These are phyloP conservation scores for Candida montana DNA, from an alignment of 805 yeast genomes.

Conservation along the genomic window DNA sequence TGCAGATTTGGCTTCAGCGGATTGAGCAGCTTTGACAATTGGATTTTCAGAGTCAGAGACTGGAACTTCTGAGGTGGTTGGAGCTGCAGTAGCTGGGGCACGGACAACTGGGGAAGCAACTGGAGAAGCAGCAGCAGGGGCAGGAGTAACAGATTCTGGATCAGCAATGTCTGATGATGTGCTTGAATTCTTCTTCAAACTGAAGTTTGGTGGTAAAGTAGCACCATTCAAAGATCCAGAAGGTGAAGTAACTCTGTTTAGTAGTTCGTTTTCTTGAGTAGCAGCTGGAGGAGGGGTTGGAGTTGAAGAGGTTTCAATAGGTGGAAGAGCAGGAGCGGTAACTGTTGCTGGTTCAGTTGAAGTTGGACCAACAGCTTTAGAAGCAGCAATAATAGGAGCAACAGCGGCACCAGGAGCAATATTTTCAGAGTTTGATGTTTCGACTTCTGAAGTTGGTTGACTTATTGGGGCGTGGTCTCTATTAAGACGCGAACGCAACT, in stretches of 20 bases:
- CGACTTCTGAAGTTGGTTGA: not conserved
- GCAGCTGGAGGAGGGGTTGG: not conserved
- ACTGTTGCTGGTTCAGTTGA: not conserved
- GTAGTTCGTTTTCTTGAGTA: not conserved
- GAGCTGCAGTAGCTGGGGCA: no score
- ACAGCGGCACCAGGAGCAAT: not conserved
- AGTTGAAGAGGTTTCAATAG: not conserved
- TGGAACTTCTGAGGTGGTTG: no score
- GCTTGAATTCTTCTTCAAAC: conserved; percentile 15
- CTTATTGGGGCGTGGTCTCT: not conserved
- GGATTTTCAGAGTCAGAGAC: conserved; percentile 10
- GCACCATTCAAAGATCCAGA: conserved; percentile 13
- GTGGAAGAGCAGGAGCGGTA: not conserved
- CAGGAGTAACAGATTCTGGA: not conserved
- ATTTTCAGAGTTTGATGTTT: no score
- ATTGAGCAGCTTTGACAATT: conserved; percentile 8
- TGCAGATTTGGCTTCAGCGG: conserved; percentile 4
- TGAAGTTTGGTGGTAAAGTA: conserved; percentile 22
- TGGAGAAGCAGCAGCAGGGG: not conserved
- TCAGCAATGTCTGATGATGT: not conserved
- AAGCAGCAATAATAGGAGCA: not conserved
- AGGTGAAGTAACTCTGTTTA: conserved; percentile 1
- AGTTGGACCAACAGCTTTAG: conserved; percentile 1
- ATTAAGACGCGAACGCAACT: conserved; percentile 5
- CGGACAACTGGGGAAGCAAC: conserved; percentile 3